Evolutionary conservation across 1,284 basidiomycete genomes (phyloP).

Genomic region (Cryptococcus sp.): DNA sequence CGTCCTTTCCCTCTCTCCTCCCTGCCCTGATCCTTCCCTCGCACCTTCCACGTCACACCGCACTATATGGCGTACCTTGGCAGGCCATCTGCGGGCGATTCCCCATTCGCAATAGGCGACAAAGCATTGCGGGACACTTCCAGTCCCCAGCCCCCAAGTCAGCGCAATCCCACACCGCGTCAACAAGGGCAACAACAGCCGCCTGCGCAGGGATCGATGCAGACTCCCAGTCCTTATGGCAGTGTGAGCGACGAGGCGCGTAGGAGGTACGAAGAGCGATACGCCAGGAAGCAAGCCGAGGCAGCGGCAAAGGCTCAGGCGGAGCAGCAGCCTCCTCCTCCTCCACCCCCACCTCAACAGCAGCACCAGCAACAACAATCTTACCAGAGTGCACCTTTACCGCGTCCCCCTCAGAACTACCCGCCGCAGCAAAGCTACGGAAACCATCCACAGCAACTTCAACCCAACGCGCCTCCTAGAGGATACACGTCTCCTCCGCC

Average conservation of each 20-base stretch:
- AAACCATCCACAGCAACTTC: conserved; percentile 11
- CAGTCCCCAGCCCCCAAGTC: conserved; percentile 41
- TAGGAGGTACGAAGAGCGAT: conserved; percentile 50
- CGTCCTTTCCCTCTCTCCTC: too few species aligned
- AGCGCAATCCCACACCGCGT: conserved; percentile 43
- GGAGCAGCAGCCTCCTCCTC: conserved; percentile 4
- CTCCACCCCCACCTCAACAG: conserved; percentile 5
- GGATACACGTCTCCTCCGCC: conserved; percentile 13
- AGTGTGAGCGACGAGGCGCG: conserved; percentile 47
- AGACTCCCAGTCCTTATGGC: conserved; percentile 42
- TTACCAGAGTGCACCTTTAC: conserved; percentile 9
- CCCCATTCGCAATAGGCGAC: conserved; percentile 53
- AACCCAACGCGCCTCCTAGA: conserved; percentile 16
- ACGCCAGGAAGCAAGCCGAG: conserved; percentile 43
- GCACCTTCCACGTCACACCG: too few species aligned
- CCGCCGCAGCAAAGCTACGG: conserved; percentile 15
- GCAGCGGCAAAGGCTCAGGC: conserved; percentile 33
- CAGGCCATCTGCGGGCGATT: conserved; percentile 49
- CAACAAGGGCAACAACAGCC: conserved; percentile 11
- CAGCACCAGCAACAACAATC: conserved; percentile 20
- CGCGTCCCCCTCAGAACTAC: neutral
- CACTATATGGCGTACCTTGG: conserved; percentile 41
- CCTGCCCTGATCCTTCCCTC: too few species aligned
- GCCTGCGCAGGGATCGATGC: conserved; percentile 29
- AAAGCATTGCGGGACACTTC: conserved; percentile 48